phyloP scores from a whole-genome alignment of 2,329 filamentous ascomycete species.

The Colletotrichum sublineola region DNA sequence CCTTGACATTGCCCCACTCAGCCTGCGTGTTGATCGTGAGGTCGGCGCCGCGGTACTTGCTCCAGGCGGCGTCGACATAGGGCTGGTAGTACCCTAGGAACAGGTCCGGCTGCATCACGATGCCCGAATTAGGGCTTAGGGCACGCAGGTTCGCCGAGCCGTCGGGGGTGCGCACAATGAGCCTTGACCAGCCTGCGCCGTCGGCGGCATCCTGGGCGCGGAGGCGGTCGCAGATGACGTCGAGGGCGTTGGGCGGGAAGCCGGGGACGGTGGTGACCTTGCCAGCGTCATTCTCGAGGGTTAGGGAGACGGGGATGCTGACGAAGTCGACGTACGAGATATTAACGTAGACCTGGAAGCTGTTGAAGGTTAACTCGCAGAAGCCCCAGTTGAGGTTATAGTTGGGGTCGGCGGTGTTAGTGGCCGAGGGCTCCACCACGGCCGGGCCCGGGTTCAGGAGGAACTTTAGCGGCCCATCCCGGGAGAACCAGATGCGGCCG shows the following conservation, averaged over 20 bases:
- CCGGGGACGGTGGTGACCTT: conserved; percentile 62
- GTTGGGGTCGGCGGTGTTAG: conserved; percentile 74
- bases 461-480: conserved; percentile 73
- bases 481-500: conserved; percentile 79
- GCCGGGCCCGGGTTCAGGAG: conserved; percentile 78
- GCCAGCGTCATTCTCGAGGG: conserved; percentile 62
- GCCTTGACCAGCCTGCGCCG: conserved; percentile 64
- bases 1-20: conserved; percentile 62
- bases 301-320: conserved; percentile 71
- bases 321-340: conserved; percentile 85
- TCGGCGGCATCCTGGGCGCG: conserved; percentile 60
- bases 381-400: conserved; percentile 75
- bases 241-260: conserved; percentile 61
- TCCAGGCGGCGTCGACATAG: conserved; percentile 67
- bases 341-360: conserved; percentile 73
- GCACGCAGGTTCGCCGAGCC: conserved; percentile 61
- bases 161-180: conserved; percentile 59
- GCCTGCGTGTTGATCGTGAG: conserved; percentile 68
- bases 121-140: conserved; percentile 66
- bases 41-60: conserved; percentile 58
- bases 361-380: conserved; percentile 77
- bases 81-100: conserved; percentile 64
- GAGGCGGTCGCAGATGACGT: conserved; percentile 60
- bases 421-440: conserved; percentile 80
- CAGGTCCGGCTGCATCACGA: conserved; percentile 57